These are phyloP conservation scores for Mucor irregularis DNA, from an alignment of 371 early-diverging fungal genomes.

Conservation along the genomic window DNA sequence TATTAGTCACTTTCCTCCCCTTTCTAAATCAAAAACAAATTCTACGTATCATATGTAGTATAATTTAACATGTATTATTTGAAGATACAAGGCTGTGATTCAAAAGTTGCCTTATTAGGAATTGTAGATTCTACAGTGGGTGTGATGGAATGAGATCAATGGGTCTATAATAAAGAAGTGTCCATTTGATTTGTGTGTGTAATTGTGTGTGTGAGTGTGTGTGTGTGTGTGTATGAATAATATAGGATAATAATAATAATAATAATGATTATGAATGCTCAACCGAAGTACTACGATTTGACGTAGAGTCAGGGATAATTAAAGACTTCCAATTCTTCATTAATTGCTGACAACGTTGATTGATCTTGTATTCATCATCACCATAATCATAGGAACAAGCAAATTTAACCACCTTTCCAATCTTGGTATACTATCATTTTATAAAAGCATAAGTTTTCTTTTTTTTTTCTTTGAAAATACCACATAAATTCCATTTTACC, in stretches of 20 bases:
- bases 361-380: slow-evolving; percentile 28
- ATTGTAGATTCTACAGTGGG: too few relatives aligned
- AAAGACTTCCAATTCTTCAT: slow-evolving; percentile 33
- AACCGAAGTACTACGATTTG: slow-evolving; percentile 4
- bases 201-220: slow-evolving; percentile 1
- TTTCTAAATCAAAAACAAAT: too few relatives aligned
- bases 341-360: slow-evolving; percentile 26
- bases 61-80: too few relatives aligned
- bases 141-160: too few relatives aligned
- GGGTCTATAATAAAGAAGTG: neutral
- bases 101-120: too few relatives aligned
- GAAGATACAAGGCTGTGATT: too few relatives aligned
- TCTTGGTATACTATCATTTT: slow-evolving; percentile 36
- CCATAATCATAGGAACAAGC: slow-evolving; percentile 30
- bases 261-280: neutral
- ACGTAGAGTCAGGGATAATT: slow-evolving; percentile 11
- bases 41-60: too few relatives aligned
- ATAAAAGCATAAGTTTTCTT: neutral
- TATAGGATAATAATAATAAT: neutral
- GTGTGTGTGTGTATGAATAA: neutral
- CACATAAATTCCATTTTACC: slow-evolving; percentile 28
- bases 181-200: neutral
- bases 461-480: neutral
- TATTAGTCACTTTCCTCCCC: too few relatives aligned
- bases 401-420: slow-evolving; percentile 39